Evolutionary conservation across 1,284 basidiomycete genomes (phyloP).

Genomic region (Fomitopsis schrenkii): DNA sequence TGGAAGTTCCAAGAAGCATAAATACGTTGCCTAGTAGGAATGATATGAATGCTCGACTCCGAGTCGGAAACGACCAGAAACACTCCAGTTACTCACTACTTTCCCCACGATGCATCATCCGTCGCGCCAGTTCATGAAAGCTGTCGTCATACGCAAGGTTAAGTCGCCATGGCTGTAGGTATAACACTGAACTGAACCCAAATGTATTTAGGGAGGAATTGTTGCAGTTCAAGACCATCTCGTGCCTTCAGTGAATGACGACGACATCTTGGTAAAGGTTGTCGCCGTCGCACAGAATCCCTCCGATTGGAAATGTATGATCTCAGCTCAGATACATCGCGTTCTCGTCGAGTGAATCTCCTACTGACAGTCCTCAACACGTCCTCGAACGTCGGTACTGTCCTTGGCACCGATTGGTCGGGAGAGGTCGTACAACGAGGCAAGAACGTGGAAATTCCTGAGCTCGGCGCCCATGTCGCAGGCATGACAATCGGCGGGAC

Average conservation of each 20-base stretch:
- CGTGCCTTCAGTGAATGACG: conserved; percentile 19
- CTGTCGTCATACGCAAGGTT: conserved; percentile 15
- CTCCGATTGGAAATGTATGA: conserved; percentile 25
- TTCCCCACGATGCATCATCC: not conserved
- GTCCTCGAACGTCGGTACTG: conserved; percentile 11
- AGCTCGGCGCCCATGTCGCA: conserved; percentile 22
- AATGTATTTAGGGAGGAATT: conserved; percentile 8
- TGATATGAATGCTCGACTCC: too few species aligned
- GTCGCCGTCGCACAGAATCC: conserved; percentile 25
- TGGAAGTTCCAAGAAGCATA: too few species aligned
- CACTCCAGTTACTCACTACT: too few species aligned
- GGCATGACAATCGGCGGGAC: conserved; percentile 21
- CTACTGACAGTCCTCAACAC: conserved; percentile 12
- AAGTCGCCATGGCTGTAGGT: not conserved
- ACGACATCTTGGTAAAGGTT: conserved; percentile 24
- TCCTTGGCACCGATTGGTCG: conserved; percentile 24
- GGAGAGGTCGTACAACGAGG: conserved; percentile 21
- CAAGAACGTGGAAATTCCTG: conserved; percentile 15
- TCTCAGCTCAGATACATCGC: not conserved
- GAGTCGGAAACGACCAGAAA: too few species aligned
- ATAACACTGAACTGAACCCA: not conserved
- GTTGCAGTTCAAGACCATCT: conserved; percentile 20
- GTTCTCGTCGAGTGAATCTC: not conserved
- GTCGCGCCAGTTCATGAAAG: conserved; percentile 11
- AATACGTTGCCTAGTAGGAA: too few species aligned